A percentile compares a stretch with the other conserved stretches of the same genome.
These are phyloP conservation scores for Suillus hirtellus DNA, from an alignment of 768 basidiomycete species.

Conservation along the genomic window DNA sequence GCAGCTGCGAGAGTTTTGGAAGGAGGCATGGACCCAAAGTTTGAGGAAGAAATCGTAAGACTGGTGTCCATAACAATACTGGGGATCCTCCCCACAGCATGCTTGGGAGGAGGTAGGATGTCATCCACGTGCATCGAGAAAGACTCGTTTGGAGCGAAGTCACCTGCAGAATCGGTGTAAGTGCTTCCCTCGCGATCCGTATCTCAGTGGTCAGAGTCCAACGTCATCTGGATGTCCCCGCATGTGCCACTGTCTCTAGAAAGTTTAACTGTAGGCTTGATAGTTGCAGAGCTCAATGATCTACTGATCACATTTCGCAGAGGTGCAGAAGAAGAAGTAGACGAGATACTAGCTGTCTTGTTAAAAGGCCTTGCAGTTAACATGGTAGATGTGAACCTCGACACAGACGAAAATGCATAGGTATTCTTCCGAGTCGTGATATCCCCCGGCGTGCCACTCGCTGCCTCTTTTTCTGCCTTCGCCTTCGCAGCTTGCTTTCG, in stretches of 20 bases:
- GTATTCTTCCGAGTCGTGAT: not conserved
- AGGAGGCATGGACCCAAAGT: not conserved
- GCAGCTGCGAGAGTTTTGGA: not conserved
- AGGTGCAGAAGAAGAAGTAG: not conserved
- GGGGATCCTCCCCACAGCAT: not conserved
- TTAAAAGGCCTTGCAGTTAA: not conserved
- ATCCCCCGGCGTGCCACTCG: constrained; percentile 2
- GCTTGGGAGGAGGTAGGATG: not conserved
- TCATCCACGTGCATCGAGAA: constrained; percentile 3
- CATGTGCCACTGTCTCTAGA: not conserved
- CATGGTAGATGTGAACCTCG: not conserved
- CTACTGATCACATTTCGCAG: not conserved
- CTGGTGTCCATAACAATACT: not conserved
- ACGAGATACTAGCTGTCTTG: not conserved
- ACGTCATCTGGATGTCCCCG: not conserved
- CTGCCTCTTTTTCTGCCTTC: constrained; percentile 15
- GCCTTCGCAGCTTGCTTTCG: constrained; percentile 13
- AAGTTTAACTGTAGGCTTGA: not conserved
- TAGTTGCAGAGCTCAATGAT: not conserved
- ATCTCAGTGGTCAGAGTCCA: constrained; percentile 2
- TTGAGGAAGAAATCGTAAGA: not conserved
- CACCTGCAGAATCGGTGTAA: not conserved
- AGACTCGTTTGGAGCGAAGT: not conserved
- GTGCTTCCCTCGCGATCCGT: not conserved
- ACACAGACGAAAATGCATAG: not conserved